Evolutionary conservation across 306 rosid genomes (phyloP).

Genomic region (Arachis stenosperma): DNA sequence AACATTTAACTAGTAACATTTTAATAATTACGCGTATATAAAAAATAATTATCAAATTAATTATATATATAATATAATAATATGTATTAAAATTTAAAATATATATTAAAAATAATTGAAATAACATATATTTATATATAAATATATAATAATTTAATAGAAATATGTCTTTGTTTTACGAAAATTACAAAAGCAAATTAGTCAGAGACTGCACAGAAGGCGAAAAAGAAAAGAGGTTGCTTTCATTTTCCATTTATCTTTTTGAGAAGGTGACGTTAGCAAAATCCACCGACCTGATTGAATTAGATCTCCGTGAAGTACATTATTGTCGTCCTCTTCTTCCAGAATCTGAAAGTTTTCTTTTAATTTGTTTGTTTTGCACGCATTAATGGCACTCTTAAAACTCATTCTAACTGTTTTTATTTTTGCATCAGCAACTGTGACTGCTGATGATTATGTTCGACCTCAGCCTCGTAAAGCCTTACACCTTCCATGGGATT

Average conservation of each 20-base stretch:
- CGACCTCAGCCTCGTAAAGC: constrained; percentile 82
- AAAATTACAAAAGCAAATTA: too few species aligned
- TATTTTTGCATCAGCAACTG: constrained; percentile 42
- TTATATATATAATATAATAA: too few species aligned
- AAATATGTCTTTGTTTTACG: too few species aligned
- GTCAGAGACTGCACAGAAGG: neutral
- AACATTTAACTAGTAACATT: too few species aligned
- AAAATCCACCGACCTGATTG: constrained; percentile 41
- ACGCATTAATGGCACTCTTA: constrained; percentile 45
- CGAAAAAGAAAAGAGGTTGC: neutral
- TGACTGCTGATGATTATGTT: constrained; percentile 52
- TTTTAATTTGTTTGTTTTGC: neutral
- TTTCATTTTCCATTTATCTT: too few species aligned
- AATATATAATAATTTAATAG: too few species aligned
- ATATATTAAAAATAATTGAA: too few species aligned
- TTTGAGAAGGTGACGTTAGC: neutral
- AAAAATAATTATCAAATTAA: too few species aligned
- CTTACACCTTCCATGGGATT: constrained; percentile 62
- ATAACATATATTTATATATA: too few species aligned
- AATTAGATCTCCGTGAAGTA: constrained; percentile 34
- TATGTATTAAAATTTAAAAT: too few species aligned
- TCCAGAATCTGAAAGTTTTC: constrained; percentile 33
- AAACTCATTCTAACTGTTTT: constrained; percentile 39
- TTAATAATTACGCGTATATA: too few species aligned
- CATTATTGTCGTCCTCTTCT: constrained; percentile 39